Evolutionary conservation across 179 eudicot genomes (phyloP).

Genomic region (Sideroxylon spinosum): DNA sequence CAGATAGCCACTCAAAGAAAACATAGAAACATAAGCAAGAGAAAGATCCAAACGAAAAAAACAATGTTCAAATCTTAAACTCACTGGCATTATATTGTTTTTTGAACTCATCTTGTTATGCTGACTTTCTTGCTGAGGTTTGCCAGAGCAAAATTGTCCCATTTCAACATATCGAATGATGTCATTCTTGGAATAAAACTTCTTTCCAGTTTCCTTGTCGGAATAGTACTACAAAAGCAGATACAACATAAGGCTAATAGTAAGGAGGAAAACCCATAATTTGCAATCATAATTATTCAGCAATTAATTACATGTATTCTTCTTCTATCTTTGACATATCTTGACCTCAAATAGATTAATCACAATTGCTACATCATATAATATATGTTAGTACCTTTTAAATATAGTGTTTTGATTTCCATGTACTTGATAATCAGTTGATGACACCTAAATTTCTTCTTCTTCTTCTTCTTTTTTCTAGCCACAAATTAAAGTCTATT

Average conservation of each 20-base stretch:
- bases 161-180: constrained; percentile 31
- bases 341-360: not conserved
- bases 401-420: too few species aligned
- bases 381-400: too few species aligned
- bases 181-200: constrained; percentile 49
- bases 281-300: not conserved
- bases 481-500: too few species aligned
- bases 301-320: not conserved
- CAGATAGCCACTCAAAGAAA: constrained; percentile 16
- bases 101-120: constrained; percentile 22
- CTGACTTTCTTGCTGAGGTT: constrained; percentile 13
- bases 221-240: constrained; percentile 42
- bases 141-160: constrained; percentile 13
- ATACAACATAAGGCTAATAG: not conserved
- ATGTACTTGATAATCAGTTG: too few species aligned
- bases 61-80: constrained; percentile 14
- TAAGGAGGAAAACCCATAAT: not conserved
- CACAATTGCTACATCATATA: too few species aligned
- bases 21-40: not conserved
- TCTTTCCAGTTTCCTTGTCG: constrained; percentile 42
- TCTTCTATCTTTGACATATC: not conserved
- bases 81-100: constrained; percentile 31
- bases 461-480: too few species aligned
- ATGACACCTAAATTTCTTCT: too few species aligned
- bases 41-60: constrained; percentile 14